Percentiles rank a stretch among this genome's conserved stretches.
These are phyloP conservation scores for Anthracocystis panici-leucophaei DNA, from an alignment of 1,284 basidiomycete species.

Conservation along the genomic window DNA sequence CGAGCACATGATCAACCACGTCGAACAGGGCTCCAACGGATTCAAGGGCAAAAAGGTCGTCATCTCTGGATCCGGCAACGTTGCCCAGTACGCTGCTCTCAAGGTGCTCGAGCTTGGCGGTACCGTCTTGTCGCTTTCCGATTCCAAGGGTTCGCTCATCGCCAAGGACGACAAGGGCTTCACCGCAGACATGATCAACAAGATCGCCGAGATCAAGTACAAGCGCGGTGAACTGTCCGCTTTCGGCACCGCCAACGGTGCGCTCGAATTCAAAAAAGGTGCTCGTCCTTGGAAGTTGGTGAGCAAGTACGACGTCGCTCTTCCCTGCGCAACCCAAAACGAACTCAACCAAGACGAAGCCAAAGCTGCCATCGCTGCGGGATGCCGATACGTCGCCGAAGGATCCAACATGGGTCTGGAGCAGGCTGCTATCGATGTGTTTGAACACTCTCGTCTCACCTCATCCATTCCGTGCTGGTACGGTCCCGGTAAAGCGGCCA, in stretches of 20 bases:
- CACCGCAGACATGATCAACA: conserved; percentile 69
- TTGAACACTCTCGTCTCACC: conserved; percentile 76
- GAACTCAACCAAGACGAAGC: conserved; percentile 81
- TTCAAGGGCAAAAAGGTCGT: conserved; percentile 76
- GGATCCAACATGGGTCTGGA: conserved; percentile 75
- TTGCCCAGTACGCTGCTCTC: conserved; percentile 82
- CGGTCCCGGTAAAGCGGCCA: conserved; percentile 59
- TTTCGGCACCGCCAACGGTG: conserved; percentile 42
- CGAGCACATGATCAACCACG: conserved; percentile 74
- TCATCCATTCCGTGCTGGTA: conserved; percentile 53
- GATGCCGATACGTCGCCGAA: conserved; percentile 81
- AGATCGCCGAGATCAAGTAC: conserved; percentile 75
- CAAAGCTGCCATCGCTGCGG: conserved; percentile 78
- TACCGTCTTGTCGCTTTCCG: conserved; percentile 80
- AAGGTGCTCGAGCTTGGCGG: conserved; percentile 84
- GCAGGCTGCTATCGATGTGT: conserved; percentile 78
- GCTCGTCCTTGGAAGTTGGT: conserved; percentile 82
- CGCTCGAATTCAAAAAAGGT: conserved; percentile 66
- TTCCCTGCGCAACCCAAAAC: conserved; percentile 84
- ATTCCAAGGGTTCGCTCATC: conserved; percentile 81
- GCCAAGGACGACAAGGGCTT: conserved; percentile 72
- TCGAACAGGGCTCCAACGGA: conserved; percentile 66
- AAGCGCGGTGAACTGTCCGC: conserved; percentile 74
- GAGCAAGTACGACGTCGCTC: conserved; percentile 76
- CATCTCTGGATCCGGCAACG: conserved; percentile 79